These are phyloP conservation scores for Aureobasidium sp. DNA, from an alignment of 2,329 filamentous ascomycete genomes.

Conservation along the genomic window DNA sequence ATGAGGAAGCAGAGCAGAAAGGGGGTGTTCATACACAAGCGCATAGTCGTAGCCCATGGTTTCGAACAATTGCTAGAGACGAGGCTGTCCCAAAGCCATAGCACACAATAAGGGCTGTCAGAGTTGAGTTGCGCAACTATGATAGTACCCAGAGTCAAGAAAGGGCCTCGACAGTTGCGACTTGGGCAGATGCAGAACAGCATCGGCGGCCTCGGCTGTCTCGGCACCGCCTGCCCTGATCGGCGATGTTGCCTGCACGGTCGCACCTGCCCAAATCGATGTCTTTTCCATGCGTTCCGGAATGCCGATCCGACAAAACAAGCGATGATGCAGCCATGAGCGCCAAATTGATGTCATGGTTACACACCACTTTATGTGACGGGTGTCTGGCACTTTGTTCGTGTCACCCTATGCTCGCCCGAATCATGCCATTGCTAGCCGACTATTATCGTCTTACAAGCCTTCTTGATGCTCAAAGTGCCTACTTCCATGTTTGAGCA, in stretches of 20 bases:
- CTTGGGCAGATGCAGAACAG: background rate
- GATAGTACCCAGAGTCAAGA: background rate
- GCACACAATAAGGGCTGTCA: background rate
- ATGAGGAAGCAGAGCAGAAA: slow-evolving; percentile 1
- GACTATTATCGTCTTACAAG: background rate
- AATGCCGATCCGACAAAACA: background rate
- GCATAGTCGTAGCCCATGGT: slow-evolving; percentile 57
- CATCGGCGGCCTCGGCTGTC: background rate
- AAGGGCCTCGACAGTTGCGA: background rate
- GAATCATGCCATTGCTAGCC: background rate
- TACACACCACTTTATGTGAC: background rate
- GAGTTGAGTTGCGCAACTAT: background rate
- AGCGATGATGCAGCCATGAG: background rate
- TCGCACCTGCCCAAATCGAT: background rate
- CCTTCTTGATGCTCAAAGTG: background rate
- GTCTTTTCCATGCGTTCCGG: background rate
- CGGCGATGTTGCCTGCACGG: background rate
- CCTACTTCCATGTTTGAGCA: slow-evolving; percentile 1
- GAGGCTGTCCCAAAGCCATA: slow-evolving; percentile 4
- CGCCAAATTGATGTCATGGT: background rate
- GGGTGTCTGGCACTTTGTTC: background rate
- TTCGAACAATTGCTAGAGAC: background rate
- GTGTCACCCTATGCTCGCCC: background rate
- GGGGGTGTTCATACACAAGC: slow-evolving; percentile 46
- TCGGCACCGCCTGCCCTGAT: background rate